phyloP scores from a whole-genome alignment of 345 rosid genomes.

The Eucalyptus cloeziana region DNA sequence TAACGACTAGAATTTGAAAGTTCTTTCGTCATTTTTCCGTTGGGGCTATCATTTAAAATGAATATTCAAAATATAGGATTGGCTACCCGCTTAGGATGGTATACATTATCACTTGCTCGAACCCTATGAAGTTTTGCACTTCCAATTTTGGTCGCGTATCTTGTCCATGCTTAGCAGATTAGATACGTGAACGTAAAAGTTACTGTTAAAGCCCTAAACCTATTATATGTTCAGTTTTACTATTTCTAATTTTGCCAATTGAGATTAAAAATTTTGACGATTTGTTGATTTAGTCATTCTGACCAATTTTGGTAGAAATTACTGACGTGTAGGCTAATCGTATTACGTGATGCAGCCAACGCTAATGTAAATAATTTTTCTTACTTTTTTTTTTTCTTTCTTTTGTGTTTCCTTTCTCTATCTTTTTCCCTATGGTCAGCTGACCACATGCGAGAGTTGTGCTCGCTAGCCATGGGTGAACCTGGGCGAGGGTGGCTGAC shows the following conservation, averaged over 20 bases:
- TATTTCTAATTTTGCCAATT: not conserved
- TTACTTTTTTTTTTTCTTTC: too few species aligned
- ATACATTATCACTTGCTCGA: not conserved
- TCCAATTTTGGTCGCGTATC: not conserved
- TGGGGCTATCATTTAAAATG: not conserved
- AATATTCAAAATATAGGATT: not conserved
- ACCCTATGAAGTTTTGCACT: not conserved
- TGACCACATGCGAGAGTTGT: too few species aligned
- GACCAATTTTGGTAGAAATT: not conserved
- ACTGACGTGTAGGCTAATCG: too few species aligned
- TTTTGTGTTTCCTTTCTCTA: too few species aligned
- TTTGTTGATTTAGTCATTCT: rapidly evolving
- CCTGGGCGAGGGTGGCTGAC: too few species aligned
- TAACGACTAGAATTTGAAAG: not conserved
- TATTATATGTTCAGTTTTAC: rapidly evolving
- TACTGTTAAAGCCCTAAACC: not conserved
- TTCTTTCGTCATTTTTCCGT: not conserved
- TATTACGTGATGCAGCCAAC: too few species aligned
- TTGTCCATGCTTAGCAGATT: not conserved
- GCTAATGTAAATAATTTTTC: too few species aligned
- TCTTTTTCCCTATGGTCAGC: not conserved
- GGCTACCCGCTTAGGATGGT: not conserved
- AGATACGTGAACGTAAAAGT: not conserved
- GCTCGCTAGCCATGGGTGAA: too few species aligned
- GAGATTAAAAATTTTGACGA: not conserved